Evolutionary conservation across 257 asterid species (phyloP).

Genomic region (Fraxinus anomala): DNA sequence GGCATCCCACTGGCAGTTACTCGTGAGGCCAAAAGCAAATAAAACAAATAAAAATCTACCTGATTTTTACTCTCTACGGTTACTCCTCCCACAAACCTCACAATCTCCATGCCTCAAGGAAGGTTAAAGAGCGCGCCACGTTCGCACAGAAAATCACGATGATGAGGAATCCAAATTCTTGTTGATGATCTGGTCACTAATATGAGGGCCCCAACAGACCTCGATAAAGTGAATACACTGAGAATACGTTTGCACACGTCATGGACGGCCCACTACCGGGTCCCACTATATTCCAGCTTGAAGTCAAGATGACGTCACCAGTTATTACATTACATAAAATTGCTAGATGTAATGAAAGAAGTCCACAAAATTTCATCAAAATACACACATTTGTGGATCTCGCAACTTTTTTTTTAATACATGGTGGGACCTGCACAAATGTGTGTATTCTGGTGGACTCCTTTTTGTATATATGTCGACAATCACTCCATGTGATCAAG

Average conservation of each 20-base stretch:
- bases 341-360: too few relatives aligned
- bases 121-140: slow-evolving; percentile 26
- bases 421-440: too few relatives aligned
- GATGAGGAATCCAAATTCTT: slow-evolving; percentile 22
- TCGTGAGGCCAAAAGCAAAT: neutral
- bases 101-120: slow-evolving; percentile 35
- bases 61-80: neutral
- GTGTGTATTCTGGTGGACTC: too few relatives aligned
- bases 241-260: slow-evolving; percentile 23
- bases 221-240: neutral
- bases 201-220: neutral
- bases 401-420: too few relatives aligned
- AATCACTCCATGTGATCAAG: slow-evolving; percentile 32
- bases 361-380: too few relatives aligned
- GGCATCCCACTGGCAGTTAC: slow-evolving; percentile 4
- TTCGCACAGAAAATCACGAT: slow-evolving; percentile 8
- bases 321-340: neutral
- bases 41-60: too few relatives aligned
- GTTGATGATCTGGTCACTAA: slow-evolving; percentile 25
- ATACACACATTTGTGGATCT: too few relatives aligned
- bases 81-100: neutral
- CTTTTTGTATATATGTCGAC: neutral
- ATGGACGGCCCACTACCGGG: slow-evolving; percentile 10
- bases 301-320: slow-evolving; percentile 34
- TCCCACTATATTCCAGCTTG: neutral